A percentile compares a stretch with the other conserved stretches of the same genome.
phyloP scores from a whole-genome alignment of 2,329 filamentous ascomycete species.

The Plectosphaerella sp. region DNA sequence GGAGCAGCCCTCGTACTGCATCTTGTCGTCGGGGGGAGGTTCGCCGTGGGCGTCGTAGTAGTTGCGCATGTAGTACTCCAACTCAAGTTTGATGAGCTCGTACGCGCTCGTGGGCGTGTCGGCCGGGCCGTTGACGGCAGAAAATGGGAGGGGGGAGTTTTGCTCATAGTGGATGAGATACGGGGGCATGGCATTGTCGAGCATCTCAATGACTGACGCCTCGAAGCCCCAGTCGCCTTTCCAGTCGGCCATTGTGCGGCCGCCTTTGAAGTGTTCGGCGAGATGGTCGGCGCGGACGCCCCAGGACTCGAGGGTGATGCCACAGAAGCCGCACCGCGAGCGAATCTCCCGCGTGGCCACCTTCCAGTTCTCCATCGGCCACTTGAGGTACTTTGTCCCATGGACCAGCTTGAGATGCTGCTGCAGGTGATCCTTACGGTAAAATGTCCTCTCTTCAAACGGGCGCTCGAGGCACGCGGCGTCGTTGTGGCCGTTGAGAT shows the following conservation, averaged over 20 bases:
- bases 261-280: slow-evolving; percentile 19
- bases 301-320: slow-evolving; percentile 17
- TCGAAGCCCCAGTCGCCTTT: slow-evolving; percentile 20
- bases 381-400: slow-evolving; percentile 25
- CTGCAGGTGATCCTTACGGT: slow-evolving; percentile 23
- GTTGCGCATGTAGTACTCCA: slow-evolving; percentile 21
- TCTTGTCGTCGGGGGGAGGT: slow-evolving; percentile 12
- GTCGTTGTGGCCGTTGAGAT: slow-evolving; percentile 19
- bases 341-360: slow-evolving; percentile 13
- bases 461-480: slow-evolving; percentile 35
- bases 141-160: slow-evolving; percentile 2
- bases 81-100: slow-evolving; percentile 29
- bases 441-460: slow-evolving; percentile 32
- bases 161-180: slow-evolving; percentile 14
- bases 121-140: slow-evolving; percentile 4
- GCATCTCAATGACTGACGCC: slow-evolving; percentile 23
- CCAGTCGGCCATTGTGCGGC: slow-evolving; percentile 22
- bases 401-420: slow-evolving; percentile 24
- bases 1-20: slow-evolving; percentile 20
- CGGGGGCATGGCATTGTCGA: slow-evolving; percentile 36
- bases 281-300: slow-evolving; percentile 20
- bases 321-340: slow-evolving; percentile 25
- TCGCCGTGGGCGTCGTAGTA: slow-evolving; percentile 14
- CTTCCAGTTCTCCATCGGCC: slow-evolving; percentile 28
- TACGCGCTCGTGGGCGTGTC: slow-evolving; percentile 21